Conservation (phyloP, 176 grass and related monocot species). For the Saccharum officinarum region DNA sequence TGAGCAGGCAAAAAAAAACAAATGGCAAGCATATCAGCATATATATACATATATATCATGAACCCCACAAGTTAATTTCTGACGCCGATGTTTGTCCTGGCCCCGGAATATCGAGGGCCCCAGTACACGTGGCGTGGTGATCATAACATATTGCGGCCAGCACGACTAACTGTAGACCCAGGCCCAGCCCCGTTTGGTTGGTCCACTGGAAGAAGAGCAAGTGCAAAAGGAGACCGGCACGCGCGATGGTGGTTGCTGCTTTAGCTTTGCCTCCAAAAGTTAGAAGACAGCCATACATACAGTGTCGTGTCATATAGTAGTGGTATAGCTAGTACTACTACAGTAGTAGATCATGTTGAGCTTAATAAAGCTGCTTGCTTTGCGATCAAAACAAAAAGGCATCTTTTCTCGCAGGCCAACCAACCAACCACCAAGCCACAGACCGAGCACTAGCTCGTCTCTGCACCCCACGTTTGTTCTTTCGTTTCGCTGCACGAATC, state of each 20-base stretch:
- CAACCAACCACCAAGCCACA: neutral
- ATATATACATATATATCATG: neutral
- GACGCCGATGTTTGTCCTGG: conserved; percentile 7
- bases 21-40: neutral
- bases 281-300: neutral
- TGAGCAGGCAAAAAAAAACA: conserved; percentile 5
- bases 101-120: neutral
- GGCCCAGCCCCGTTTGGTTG: neutral
- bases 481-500: neutral
- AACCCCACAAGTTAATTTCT: conserved; percentile 32
- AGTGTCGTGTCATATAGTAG: neutral
- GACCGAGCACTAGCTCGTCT: neutral
- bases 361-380: neutral
- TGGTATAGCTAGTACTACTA: too few species aligned
- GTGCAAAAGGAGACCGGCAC: neutral
- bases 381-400: neutral
- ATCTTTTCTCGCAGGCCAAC: neutral
- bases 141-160: neutral
- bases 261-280: neutral
- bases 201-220: neutral
- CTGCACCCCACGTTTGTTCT: neutral
- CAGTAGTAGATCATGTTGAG: neutral
- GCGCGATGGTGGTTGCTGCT: neutral
- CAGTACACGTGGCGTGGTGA: neutral
- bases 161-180: neutral